Percentiles rank a stretch among this genome's conserved stretches.
phyloP scores from a whole-genome alignment of 208 protist genomes.

The Trypanosoma cruzi region DNA sequence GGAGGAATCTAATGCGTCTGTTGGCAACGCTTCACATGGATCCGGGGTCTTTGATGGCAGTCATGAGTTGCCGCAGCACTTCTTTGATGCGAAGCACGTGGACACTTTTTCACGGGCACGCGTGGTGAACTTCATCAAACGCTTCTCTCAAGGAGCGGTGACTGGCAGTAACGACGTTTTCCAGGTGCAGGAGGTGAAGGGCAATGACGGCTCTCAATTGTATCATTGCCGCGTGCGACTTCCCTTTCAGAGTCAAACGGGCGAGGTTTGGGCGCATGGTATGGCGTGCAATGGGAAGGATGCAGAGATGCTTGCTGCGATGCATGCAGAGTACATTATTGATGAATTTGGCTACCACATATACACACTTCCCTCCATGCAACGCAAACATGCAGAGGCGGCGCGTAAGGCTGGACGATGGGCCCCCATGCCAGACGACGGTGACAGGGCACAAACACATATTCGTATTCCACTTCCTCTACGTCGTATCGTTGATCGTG shows the following conservation, averaged over 20 bases:
- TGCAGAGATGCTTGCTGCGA: conserved; percentile 78
- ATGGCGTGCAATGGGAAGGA: conserved; percentile 69
- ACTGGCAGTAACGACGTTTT: conserved; percentile 40
- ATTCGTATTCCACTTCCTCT: conserved; percentile 64
- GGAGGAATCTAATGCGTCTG: not conserved
- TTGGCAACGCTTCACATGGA: not conserved
- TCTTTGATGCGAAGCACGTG: conserved; percentile 39
- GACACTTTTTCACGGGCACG: conserved; percentile 73
- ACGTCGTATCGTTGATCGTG: conserved; percentile 46
- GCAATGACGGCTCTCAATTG: conserved; percentile 12
- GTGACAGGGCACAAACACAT: conserved; percentile 15
- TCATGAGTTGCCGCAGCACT: conserved; percentile 26
- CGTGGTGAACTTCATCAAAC: conserved; percentile 83
- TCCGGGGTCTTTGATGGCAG: conserved; percentile 12
- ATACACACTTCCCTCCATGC: conserved; percentile 85
- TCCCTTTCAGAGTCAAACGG: conserved; percentile 28
- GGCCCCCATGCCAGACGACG: conserved; percentile 72
- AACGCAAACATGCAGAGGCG: conserved; percentile 79
- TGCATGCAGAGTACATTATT: conserved; percentile 88
- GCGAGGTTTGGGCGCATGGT: conserved; percentile 80
- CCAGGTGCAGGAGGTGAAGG: conserved; percentile 23
- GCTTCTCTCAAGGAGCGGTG: conserved; percentile 44
- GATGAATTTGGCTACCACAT: conserved; percentile 87
- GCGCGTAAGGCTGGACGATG: conserved; percentile 71
- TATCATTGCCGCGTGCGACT: conserved; percentile 53